Evolutionary conservation across 2,329 filamentous ascomycete genomes (phyloP).

Genomic region (Aspergillus flavus): DNA sequence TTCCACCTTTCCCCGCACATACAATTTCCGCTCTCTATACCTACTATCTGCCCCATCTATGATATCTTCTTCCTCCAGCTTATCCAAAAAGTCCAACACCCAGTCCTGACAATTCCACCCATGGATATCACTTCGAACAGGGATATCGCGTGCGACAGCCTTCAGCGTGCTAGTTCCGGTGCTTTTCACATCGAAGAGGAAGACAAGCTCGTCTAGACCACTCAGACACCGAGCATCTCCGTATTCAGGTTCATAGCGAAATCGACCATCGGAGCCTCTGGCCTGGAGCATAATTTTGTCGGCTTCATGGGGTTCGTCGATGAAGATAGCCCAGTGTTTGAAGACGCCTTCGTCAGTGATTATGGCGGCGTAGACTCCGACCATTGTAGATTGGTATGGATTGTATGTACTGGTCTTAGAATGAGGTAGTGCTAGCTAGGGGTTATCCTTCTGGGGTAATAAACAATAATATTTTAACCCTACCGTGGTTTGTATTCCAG

Average conservation of each 20-base stretch:
- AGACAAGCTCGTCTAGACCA: not conserved
- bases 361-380: not conserved
- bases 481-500: not conserved
- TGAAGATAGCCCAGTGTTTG: not conserved
- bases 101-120: conserved; percentile 1
- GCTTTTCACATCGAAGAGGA: not conserved
- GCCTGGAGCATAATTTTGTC: not conserved
- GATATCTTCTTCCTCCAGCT: not conserved
- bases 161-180: not conserved
- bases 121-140: not conserved
- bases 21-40: not conserved
- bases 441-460: not conserved
- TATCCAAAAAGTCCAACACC: not conserved
- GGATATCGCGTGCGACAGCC: not conserved
- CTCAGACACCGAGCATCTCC: not conserved
- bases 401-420: not conserved
- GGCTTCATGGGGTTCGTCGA: not conserved
- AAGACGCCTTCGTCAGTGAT: not conserved
- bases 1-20: not conserved
- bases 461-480: not conserved
- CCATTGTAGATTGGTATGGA: not conserved
- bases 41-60: not conserved
- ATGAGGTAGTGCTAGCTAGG: too few relatives aligned
- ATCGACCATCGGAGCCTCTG: not conserved
- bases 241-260: not conserved